A percentile compares a stretch with the other conserved stretches of the same genome.
These are phyloP conservation scores for Dacryopinax primogenitus DNA, from an alignment of 768 basidiomycete genomes.

Conservation along the genomic window DNA sequence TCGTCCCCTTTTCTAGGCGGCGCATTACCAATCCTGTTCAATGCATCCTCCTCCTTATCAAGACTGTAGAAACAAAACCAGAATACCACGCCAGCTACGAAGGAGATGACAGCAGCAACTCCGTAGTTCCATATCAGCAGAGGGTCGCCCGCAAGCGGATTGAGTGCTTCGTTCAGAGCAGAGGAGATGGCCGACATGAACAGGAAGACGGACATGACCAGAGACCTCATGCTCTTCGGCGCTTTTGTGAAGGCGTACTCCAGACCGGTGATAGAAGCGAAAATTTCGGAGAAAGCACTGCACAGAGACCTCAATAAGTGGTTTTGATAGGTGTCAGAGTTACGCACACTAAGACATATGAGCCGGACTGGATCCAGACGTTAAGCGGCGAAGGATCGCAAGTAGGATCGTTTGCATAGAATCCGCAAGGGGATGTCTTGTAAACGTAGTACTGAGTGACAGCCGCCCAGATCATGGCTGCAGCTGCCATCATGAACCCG, in stretches of 20 bases:
- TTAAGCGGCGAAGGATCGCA: constrained; percentile 21
- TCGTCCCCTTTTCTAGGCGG: not conserved
- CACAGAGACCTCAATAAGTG: constrained; percentile 15
- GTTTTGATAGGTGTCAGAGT: not conserved
- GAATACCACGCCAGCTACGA: constrained; percentile 20
- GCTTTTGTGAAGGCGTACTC: constrained; percentile 28
- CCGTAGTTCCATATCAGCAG: constrained; percentile 29
- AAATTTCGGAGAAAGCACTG: constrained; percentile 26
- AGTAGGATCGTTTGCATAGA: constrained; percentile 16
- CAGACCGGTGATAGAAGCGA: constrained; percentile 23
- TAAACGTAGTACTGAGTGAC: constrained; percentile 22
- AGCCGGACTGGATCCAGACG: constrained; percentile 24
- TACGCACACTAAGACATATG: constrained; percentile 13
- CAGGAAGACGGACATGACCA: constrained; percentile 25
- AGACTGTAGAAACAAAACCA: constrained; percentile 16
- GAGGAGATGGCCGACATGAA: constrained; percentile 39
- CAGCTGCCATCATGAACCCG: constrained; percentile 22
- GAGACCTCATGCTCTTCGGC: constrained; percentile 22
- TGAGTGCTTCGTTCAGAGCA: constrained; percentile 27
- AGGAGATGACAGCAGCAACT: constrained; percentile 21
- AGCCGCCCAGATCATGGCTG: constrained; percentile 23
- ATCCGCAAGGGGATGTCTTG: constrained; percentile 20
- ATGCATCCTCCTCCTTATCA: constrained; percentile 13
- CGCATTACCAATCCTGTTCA: not conserved
- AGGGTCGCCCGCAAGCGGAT: constrained; percentile 28